Evolutionary conservation across 2,329 filamentous ascomycete genomes (phyloP).

Genomic region (Lachnellula arida): DNA sequence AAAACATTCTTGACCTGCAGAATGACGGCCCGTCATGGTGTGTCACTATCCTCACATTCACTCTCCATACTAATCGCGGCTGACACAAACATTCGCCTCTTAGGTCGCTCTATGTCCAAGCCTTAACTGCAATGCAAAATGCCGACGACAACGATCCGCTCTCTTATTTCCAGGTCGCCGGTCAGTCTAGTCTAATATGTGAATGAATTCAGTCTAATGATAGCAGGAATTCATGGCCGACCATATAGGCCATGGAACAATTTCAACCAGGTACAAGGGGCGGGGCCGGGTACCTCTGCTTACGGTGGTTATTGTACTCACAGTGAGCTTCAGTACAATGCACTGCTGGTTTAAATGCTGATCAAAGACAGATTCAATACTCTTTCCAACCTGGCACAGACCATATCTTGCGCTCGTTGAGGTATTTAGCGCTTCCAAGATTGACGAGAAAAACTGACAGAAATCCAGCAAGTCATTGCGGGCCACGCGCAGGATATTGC

Average conservation of each 20-base stretch:
- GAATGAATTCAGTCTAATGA: neutral
- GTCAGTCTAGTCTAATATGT: constrained; percentile 5
- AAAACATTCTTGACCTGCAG: constrained; percentile 13
- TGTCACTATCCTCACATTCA: neutral
- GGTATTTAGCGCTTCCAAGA: constrained; percentile 32
- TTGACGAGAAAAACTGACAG: neutral
- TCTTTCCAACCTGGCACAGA: constrained; percentile 44
- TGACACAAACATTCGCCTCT: neutral
- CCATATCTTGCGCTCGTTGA: constrained; percentile 51
- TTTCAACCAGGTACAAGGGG: constrained; percentile 8
- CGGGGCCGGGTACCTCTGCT: neutral
- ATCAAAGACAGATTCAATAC: neutral
- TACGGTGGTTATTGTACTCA: constrained; percentile 30
- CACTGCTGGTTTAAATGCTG: neutral
- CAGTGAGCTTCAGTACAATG: constrained; percentile 8
- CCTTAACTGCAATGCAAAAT: constrained; percentile 14
- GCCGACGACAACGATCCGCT: constrained; percentile 5
- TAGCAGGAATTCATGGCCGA: constrained; percentile 19
- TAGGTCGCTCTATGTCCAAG: constrained; percentile 20
- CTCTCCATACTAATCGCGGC: neutral
- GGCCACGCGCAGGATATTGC: constrained; percentile 44
- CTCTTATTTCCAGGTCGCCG: constrained; percentile 19
- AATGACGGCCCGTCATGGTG: constrained; percentile 9
- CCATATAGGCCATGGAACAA: constrained; percentile 27
- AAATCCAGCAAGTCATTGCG: constrained; percentile 47